Evolutionary conservation across 805 yeast species (phyloP).

Genomic region (Ogataea allantospora): DNA sequence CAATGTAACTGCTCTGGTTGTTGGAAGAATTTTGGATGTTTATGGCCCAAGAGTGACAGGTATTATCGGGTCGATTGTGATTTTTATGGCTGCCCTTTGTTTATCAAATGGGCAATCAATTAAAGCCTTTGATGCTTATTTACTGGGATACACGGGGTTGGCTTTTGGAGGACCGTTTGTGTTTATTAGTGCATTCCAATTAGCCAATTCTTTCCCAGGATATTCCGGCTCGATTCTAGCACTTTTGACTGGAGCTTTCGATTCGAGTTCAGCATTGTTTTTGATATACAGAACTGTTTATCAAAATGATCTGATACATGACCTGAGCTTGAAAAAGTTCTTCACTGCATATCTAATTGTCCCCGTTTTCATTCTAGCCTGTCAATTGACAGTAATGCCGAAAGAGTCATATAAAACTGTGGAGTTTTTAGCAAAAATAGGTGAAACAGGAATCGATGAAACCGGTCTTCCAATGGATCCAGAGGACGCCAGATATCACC

Average conservation of each 20-base stretch:
- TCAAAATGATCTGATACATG: conserved; percentile 37
- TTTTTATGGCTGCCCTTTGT: conserved; percentile 52
- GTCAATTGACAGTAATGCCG: conserved; percentile 83
- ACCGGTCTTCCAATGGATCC: conserved; percentile 56
- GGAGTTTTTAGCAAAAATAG: conserved; percentile 63
- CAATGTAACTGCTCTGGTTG: conserved; percentile 77
- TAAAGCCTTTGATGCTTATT: conserved; percentile 55
- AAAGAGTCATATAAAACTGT: conserved; percentile 67
- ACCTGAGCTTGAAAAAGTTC: conserved; percentile 52
- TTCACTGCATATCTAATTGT: conserved; percentile 68
- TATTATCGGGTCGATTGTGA: conserved; percentile 61
- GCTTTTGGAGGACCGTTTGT: conserved; percentile 95
- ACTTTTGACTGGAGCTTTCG: conserved; percentile 88
- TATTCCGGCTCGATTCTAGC: conserved; percentile 82
- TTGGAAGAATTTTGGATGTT: conserved; percentile 74
- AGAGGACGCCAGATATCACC: conserved; percentile 37
- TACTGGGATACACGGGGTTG: conserved; percentile 68
- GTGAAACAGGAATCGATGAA: conserved; percentile 73
- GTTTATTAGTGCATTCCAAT: conserved; percentile 84
- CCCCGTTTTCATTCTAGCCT: conserved; percentile 71
- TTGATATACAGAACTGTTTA: conserved; percentile 68
- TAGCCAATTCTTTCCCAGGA: conserved; percentile 82
- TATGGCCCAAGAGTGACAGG: conserved; percentile 84
- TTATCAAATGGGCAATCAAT: conserved; percentile 27
- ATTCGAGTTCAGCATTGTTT: conserved; percentile 87